phyloP scores from a whole-genome alignment of 2,329 filamentous ascomycete genomes.

The Amylocarpus encephaloides region DNA sequence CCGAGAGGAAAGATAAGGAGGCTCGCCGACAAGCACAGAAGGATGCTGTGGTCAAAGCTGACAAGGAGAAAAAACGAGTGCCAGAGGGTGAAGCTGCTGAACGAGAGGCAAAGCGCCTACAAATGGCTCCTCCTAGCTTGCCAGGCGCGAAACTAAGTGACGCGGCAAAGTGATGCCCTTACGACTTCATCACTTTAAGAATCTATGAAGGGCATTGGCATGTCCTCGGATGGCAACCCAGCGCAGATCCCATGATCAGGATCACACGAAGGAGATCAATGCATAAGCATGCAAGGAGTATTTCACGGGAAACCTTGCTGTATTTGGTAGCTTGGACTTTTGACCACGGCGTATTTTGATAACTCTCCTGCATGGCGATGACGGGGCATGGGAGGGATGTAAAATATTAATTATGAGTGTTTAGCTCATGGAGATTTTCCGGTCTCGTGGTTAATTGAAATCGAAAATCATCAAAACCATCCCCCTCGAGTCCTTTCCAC shows the following conservation, averaged over 20 bases:
- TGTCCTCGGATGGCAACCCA: neutral
- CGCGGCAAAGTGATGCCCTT: constrained; percentile 3
- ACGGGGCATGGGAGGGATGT: neutral
- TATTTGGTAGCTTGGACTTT: neutral
- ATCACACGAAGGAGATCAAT: neutral
- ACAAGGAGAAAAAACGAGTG: constrained; percentile 28
- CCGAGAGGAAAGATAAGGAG: constrained; percentile 56
- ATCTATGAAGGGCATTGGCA: neutral
- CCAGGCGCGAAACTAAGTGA: constrained; percentile 6
- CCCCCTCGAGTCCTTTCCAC: neutral
- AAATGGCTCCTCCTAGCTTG: constrained; percentile 18
- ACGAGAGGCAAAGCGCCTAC: constrained; percentile 26
- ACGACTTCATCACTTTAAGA: neutral
- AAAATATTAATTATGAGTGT: neutral
- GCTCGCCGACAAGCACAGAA: constrained; percentile 28
- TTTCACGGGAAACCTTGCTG: neutral
- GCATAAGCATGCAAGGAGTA: neutral
- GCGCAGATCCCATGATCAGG: neutral
- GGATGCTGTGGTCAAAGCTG: constrained; percentile 23
- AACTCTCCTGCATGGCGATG: neutral
- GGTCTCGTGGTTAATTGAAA: neutral
- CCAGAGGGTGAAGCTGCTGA: constrained; percentile 21
- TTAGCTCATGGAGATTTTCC: no score
- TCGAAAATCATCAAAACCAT: neutral
- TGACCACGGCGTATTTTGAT: neutral